phyloP scores from a whole-genome alignment of 331 rosid genomes.

The Dryas integrifolia region DNA sequence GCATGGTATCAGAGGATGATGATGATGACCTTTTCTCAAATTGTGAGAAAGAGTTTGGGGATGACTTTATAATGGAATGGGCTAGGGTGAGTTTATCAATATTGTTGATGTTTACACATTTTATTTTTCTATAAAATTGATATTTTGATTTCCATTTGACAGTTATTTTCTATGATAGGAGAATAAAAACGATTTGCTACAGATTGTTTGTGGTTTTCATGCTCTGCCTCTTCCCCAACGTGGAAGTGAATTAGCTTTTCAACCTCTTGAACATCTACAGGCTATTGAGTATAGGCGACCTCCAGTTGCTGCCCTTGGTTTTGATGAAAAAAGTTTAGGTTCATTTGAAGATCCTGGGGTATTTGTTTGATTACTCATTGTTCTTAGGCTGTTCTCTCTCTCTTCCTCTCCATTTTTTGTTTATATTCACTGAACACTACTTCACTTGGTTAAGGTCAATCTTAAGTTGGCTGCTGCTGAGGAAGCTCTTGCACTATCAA shows the following conservation, averaged over 20 bases:
- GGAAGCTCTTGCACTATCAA: slow-evolving; percentile 77
- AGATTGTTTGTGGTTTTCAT: slow-evolving; percentile 80
- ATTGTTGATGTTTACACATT: slow-evolving; percentile 25
- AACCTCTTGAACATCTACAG: slow-evolving; percentile 88
- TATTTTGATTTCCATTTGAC: slow-evolving; percentile 33
- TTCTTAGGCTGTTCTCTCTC: slow-evolving; percentile 20
- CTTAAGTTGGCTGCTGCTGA: slow-evolving; percentile 72
- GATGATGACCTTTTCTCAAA: slow-evolving; percentile 54
- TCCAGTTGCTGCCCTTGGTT: slow-evolving; percentile 59
- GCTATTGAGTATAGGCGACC: slow-evolving; percentile 64
- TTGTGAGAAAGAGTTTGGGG: slow-evolving; percentile 57
- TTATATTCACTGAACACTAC: slow-evolving; percentile 18
- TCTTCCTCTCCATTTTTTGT: not conserved
- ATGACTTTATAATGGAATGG: slow-evolving; percentile 78
- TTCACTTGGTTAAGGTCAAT: slow-evolving; percentile 45
- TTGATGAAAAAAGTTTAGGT: slow-evolving; percentile 42
- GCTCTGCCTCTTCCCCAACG: slow-evolving; percentile 57
- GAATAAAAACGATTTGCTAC: slow-evolving; percentile 73
- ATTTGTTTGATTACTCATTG: slow-evolving; percentile 26
- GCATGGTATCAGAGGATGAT: slow-evolving; percentile 75
- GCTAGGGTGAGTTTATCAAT: slow-evolving; percentile 68
- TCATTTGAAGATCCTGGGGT: slow-evolving; percentile 56
- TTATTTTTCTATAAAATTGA: slow-evolving; percentile 24
- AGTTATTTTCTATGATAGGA: slow-evolving; percentile 53
- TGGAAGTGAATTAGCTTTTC: slow-evolving; percentile 67